Evolutionary conservation across 1,284 basidiomycete genomes (phyloP).

Genomic region (Cronartium ribicola): DNA sequence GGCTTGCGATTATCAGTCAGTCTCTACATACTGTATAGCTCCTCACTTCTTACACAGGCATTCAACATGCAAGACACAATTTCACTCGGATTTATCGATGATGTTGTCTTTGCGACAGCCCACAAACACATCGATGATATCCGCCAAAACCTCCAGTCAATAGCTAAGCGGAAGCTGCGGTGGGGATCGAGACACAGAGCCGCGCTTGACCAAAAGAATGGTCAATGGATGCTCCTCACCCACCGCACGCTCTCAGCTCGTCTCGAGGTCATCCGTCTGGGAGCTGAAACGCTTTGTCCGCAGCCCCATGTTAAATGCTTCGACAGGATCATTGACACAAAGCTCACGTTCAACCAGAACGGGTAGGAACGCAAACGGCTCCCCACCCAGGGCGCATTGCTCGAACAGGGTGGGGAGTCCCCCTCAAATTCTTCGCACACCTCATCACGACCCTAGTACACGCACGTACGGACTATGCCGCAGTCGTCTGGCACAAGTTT

Average conservation of each 20-base stretch:
- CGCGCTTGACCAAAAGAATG: constrained; percentile 4
- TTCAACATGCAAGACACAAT: background rate
- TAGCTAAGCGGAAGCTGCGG: background rate
- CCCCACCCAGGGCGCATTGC: background rate
- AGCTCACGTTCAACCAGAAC: background rate
- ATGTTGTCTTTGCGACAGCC: background rate
- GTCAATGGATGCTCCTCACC: background rate
- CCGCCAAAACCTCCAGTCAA: background rate
- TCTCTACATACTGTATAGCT: constrained; percentile 16
- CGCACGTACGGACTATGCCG: background rate
- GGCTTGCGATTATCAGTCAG: constrained; percentile 7
- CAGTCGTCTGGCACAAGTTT: background rate
- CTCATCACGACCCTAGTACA: background rate
- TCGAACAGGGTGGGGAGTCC: background rate
- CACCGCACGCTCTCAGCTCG: background rate
- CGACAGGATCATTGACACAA: background rate
- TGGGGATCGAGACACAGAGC: constrained; percentile 6
- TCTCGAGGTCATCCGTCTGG: background rate
- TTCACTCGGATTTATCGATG: constrained; percentile 13
- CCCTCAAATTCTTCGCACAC: background rate
- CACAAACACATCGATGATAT: background rate
- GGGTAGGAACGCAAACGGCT: background rate
- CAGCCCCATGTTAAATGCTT: background rate
- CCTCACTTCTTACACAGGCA: background rate
- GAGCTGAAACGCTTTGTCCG: background rate